Base-by-base conservation (phyloP, 129 eudicot species). In the Pseudognaphalium luteoalbum region DNA sequence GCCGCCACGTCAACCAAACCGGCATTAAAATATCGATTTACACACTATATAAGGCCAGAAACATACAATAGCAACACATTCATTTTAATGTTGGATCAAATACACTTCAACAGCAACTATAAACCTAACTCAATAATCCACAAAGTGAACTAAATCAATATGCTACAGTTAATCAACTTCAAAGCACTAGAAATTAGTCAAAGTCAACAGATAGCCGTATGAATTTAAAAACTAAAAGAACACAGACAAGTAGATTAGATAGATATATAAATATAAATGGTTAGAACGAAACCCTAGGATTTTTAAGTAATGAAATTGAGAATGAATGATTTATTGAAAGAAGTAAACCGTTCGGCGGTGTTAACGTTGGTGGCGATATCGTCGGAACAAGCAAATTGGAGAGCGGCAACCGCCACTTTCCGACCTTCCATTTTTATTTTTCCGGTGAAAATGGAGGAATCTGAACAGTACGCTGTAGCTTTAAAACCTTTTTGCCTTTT, bases 361-460 rank as follows among this genome's bases (percentile, higher is more conserved):
- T 62, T 66, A 69, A 89, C 86, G 77, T 89, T 91, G 69, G 89
- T 78, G 70, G 91, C 28, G 66, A 89, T 74, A 67, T 87, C 97
- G 41, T 95, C 99, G 77, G 94, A 74, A 80, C 99, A 95, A 73
- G 91, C 95, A 75, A 95, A 91, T 73, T 95, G 96, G 11, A 91
- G 86, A 75, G 99, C 97, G 7, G 97, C 82, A 58, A 95, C 97
- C 41, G 81, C 87, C 75, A 89, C 86, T 81, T 85, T 86, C 70
- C 89, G 82, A 50, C 85, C 85, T 57, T 74, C 87, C 92, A 81
- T 81, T 47, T 47, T 44, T 44, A 29, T 51, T 52, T 15, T 7
- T 21, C 69, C 70, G 75, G 69, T 47, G 79, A 54, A 16, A 61
- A 32, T 66, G 29, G 50, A 54, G 51, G 78, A 73, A 66, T 80